A percentile compares a stretch with the other conserved stretches of the same genome.
Evolutionary conservation across 2,329 filamentous ascomycete genomes (phyloP).

Genomic region (Hymenoscyphus scutula): DNA sequence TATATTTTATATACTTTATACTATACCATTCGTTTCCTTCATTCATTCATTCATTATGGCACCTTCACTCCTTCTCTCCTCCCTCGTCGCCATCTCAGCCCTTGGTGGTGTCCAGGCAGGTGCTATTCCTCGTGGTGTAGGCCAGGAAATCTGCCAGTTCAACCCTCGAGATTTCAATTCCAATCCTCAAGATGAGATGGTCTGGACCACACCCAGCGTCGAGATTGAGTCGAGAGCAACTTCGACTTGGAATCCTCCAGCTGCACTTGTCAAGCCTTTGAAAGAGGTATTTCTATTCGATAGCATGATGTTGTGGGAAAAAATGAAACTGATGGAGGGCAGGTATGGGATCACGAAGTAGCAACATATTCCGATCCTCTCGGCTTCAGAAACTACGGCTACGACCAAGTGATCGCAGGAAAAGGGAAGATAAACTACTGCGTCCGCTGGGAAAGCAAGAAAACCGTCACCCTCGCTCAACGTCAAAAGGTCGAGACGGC

Average conservation of each 20-base stretch:
- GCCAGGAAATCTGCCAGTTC: not conserved
- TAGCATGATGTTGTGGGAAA: too few species aligned
- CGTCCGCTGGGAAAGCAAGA: constrained; percentile 45
- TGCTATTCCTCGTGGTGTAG: not conserved
- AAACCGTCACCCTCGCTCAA: constrained; percentile 40
- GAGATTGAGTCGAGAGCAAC: not conserved
- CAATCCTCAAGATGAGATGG: not conserved
- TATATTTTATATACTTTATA: not conserved
- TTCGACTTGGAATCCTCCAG: not conserved
- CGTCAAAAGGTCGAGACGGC: constrained; percentile 39
- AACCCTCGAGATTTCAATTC: not conserved
- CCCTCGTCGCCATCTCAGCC: not conserved
- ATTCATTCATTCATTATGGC: not conserved
- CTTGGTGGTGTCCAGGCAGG: not conserved
- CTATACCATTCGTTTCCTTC: too few species aligned
- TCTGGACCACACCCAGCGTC: not conserved
- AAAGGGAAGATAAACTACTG: constrained; percentile 41
- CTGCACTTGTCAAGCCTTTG: not conserved
- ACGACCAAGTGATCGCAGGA: constrained; percentile 2
- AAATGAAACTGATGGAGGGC: not conserved
- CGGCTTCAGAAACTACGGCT: not conserved
- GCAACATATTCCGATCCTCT: not conserved
- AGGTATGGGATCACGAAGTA: not conserved
- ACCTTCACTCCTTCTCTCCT: not conserved
- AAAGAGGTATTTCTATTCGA: not conserved